phyloP scores from a whole-genome alignment of 495 filamentous ascomycete species.

The Hypoxylon lienhwacheense region DNA sequence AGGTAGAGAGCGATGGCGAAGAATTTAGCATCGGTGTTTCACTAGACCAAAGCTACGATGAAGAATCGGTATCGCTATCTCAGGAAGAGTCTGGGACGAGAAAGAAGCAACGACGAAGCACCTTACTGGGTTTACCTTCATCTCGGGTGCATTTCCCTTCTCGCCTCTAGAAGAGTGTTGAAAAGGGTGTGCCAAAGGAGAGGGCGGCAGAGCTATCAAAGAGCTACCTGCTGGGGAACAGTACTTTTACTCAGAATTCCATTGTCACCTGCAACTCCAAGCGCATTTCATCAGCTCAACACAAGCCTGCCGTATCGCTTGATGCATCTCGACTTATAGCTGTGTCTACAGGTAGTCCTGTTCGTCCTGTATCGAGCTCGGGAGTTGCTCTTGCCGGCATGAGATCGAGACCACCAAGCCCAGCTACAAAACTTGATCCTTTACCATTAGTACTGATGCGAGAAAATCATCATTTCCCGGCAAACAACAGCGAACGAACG shows the following conservation, averaged over 20 bases:
- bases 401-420: conserved; percentile 6
- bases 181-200: conserved; percentile 26
- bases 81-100: conserved; percentile 16
- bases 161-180: conserved; percentile 34
- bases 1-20: conserved; percentile 12
- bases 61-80: conserved; percentile 1
- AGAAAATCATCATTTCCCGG: not conserved
- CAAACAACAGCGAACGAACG: not conserved
- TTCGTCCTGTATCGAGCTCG: conserved; percentile 36
- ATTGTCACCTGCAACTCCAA: conserved; percentile 25
- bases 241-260: conserved; percentile 21
- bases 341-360: conserved; percentile 1
- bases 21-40: conserved; percentile 3
- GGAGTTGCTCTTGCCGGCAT: conserved; percentile 33
- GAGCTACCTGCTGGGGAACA: conserved; percentile 25
- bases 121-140: conserved; percentile 18
- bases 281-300: conserved; percentile 32
- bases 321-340: conserved; percentile 26
- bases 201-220: conserved; percentile 17
- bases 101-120: conserved; percentile 34
- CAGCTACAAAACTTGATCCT: not conserved
- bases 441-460: not conserved
- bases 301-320: conserved; percentile 28
- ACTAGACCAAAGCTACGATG: conserved; percentile 8
- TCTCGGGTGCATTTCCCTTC: conserved; percentile 30